phyloP scores from a whole-genome alignment of 2,329 filamentous ascomycete species.

The Sporothrix mexicana region DNA sequence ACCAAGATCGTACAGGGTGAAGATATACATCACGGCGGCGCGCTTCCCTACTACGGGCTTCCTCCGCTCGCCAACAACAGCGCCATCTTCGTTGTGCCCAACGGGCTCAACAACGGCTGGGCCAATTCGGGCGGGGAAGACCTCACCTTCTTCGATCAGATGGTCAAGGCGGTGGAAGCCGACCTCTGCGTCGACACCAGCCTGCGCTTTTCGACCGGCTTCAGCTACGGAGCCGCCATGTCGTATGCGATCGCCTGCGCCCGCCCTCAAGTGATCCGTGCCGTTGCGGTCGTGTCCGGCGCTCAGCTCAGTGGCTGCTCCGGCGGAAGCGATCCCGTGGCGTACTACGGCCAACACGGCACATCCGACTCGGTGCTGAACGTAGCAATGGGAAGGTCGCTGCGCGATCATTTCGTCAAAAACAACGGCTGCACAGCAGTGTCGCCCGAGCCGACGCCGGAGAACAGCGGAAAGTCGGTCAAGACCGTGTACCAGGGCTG shows the following conservation, averaged over 20 bases:
- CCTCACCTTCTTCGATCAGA: not conserved
- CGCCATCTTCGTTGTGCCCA: constrained; percentile 3
- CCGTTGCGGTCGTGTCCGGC: not conserved
- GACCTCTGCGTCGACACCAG: not conserved
- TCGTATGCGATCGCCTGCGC: not conserved
- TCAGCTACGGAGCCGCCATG: constrained; percentile 3
- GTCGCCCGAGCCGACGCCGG: not conserved
- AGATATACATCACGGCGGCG: not conserved
- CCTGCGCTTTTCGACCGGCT: not conserved
- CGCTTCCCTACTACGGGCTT: not conserved
- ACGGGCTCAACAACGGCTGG: constrained; percentile 3
- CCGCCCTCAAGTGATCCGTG: not conserved
- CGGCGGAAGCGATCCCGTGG: not conserved
- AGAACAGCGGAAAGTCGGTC: not conserved
- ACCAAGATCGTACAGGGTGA: constrained; percentile 2
- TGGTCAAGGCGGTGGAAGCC: constrained; percentile 1
- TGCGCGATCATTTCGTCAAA: not conserved
- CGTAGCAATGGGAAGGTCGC: too few species aligned
- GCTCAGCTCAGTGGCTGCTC: constrained; percentile 4
- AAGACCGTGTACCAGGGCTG: constrained; percentile 1
- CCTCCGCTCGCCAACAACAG: constrained; percentile 1
- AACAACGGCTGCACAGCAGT: not conserved
- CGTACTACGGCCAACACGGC: not conserved
- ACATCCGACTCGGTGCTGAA: not conserved
- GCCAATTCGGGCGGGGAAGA: not conserved